A percentile compares a stretch with the other conserved stretches of the same genome.
These are phyloP conservation scores for Clohesyomyces aquaticus DNA, from an alignment of 495 filamentous ascomycete genomes.

Conservation along the genomic window DNA sequence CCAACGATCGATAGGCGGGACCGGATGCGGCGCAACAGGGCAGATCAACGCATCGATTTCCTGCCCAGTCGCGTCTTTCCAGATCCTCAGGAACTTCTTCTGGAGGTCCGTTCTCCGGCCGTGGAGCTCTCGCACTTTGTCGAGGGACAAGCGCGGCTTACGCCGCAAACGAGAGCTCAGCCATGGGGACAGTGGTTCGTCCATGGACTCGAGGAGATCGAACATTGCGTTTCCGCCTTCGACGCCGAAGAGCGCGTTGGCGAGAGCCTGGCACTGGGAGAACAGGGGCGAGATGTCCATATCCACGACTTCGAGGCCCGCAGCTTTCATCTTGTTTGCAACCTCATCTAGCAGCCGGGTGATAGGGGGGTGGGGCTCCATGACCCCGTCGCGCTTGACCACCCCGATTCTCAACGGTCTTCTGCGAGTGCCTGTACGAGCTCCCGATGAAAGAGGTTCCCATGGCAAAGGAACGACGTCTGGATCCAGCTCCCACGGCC, in stretches of 20 bases:
- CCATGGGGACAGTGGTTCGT: conserved; percentile 64
- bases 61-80: conserved; percentile 47
- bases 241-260: conserved; percentile 60
- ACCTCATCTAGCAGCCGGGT: conserved; percentile 58
- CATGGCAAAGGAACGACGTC: conserved; percentile 44
- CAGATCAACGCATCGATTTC: conserved; percentile 48
- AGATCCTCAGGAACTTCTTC: conserved; percentile 60
- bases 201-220: conserved; percentile 56
- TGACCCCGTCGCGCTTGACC: conserved; percentile 60
- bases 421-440: no score
- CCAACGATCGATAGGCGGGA: conserved; percentile 65
- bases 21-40: conserved; percentile 52
- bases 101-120: conserved; percentile 56
- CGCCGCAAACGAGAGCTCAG: conserved; percentile 54
- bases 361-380: conserved; percentile 63
- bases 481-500: conserved; percentile 46
- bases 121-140: conserved; percentile 56
- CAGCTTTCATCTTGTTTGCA: conserved; percentile 44
- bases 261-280: conserved; percentile 57
- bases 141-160: conserved; percentile 49
- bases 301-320: conserved; percentile 58
- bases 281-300: conserved; percentile 56
- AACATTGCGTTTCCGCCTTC: conserved; percentile 60
- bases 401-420: conserved; percentile 58
- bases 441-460: no score